phyloP scores from a whole-genome alignment of 2,329 filamentous ascomycete genomes.

The Penicillium sp. region DNA sequence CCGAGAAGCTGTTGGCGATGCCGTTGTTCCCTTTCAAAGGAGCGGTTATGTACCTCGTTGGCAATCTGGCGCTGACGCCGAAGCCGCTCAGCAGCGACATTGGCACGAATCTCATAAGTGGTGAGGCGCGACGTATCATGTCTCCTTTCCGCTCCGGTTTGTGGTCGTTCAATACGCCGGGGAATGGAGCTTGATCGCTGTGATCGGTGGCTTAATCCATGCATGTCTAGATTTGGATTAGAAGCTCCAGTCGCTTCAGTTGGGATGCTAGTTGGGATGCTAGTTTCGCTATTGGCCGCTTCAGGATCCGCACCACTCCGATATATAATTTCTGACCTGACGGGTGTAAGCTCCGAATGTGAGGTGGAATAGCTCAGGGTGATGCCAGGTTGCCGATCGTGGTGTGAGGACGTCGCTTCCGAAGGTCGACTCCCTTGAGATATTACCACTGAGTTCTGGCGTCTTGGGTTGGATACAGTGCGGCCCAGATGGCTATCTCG shows the following conservation, averaged over 20 bases:
- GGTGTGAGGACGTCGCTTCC: conserved; percentile 20
- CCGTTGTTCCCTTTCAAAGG: conserved; percentile 32
- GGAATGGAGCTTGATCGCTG: conserved; percentile 38
- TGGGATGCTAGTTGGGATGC: conserved; percentile 9
- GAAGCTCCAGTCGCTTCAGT: conserved; percentile 17
- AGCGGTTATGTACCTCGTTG: conserved; percentile 33
- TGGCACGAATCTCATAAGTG: conserved; percentile 37
- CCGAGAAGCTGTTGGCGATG: conserved; percentile 34
- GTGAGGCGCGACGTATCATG: conserved; percentile 29
- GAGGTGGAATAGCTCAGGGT: conserved; percentile 42
- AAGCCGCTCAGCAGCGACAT: conserved; percentile 39
- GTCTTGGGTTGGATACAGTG: conserved; percentile 32
- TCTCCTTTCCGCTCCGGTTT: conserved; percentile 24
- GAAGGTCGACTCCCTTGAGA: conserved; percentile 35
- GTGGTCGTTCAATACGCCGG: conserved; percentile 30
- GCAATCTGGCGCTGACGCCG: conserved; percentile 38
- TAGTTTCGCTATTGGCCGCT: conserved; percentile 23
- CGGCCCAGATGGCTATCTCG: conserved; percentile 32
- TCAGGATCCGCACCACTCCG: conserved; percentile 21
- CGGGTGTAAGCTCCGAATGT: conserved; percentile 38
- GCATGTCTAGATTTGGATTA: conserved; percentile 22
- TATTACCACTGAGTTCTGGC: conserved; percentile 41
- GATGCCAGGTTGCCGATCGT: conserved; percentile 33
- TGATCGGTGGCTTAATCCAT: conserved; percentile 23
- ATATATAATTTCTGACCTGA: conserved; percentile 21